phyloP scores from a whole-genome alignment of 2,329 filamentous ascomycete species.

The Seiridium unicorne region DNA sequence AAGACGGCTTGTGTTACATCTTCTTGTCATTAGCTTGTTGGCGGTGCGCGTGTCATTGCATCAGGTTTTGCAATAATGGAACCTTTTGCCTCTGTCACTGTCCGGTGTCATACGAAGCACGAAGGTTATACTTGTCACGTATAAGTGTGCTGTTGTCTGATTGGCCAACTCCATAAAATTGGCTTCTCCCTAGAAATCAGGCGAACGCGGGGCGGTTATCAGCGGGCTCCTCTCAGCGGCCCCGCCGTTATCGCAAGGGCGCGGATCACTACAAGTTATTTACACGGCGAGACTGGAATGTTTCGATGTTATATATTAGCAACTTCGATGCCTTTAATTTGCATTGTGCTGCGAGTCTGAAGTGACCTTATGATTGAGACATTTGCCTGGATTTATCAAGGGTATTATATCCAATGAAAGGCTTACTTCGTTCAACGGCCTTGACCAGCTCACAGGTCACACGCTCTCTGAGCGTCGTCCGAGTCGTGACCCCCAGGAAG shows the following conservation, averaged over 20 bases:
- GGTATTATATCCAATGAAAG: not conserved
- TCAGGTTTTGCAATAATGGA: too few species aligned
- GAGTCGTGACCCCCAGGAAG: not conserved
- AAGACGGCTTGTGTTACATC: too few species aligned
- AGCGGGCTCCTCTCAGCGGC: not conserved
- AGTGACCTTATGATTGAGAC: too few species aligned
- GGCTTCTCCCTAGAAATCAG: not conserved
- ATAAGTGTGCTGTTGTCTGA: not conserved
- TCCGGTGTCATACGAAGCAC: too few species aligned
- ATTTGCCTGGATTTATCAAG: not conserved
- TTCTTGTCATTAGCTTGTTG: too few species aligned
- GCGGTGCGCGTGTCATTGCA: too few species aligned
- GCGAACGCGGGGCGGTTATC: not conserved
- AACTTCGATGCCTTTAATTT: not conserved
- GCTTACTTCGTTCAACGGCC: not conserved
- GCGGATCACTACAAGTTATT: not conserved
- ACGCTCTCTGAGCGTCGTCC: not conserved
- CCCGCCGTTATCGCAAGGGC: not conserved
- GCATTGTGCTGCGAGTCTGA: not conserved
- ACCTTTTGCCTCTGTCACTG: too few species aligned
- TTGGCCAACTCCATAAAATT: not conserved
- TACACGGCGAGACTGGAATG: not conserved
- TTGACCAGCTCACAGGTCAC: not conserved
- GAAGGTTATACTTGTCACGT: too few species aligned
- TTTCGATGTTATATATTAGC: not conserved